These are phyloP conservation scores for Suhomyces canberraensis DNA, from an alignment of 805 yeast genomes.

Conservation along the genomic window DNA sequence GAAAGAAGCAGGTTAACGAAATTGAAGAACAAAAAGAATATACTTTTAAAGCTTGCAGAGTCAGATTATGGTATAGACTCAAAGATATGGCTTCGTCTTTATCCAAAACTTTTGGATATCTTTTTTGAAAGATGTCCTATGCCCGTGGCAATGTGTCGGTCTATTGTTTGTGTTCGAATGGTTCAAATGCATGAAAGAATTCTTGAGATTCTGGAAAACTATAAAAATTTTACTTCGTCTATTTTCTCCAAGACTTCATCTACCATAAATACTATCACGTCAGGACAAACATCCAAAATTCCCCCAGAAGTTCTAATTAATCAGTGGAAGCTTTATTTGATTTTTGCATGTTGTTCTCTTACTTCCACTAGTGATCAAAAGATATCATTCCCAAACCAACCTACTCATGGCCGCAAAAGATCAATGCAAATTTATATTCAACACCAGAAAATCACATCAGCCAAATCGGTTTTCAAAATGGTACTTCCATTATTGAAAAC, in stretches of 20 bases:
- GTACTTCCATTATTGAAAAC: constrained; percentile 77
- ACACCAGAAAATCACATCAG: constrained; percentile 90
- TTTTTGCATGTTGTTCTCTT: constrained; percentile 87
- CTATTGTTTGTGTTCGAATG: constrained; percentile 82
- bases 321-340: constrained; percentile 85
- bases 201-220: constrained; percentile 50
- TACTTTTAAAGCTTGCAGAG: constrained; percentile 76
- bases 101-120: constrained; percentile 68
- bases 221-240: constrained; percentile 34
- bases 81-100: constrained; percentile 91
- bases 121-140: constrained; percentile 84
- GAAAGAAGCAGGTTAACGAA: constrained; percentile 72
- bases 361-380: constrained; percentile 89
- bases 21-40: constrained; percentile 59
- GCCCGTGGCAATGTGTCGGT: constrained; percentile 89
- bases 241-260: constrained; percentile 27
- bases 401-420: constrained; percentile 68
- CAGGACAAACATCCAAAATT: constrained; percentile 12
- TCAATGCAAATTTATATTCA: constrained; percentile 81
- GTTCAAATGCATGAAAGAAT: constrained; percentile 80
- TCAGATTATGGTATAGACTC: constrained; percentile 94
- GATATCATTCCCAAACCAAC: constrained; percentile 48
- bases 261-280: background rate
- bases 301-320: constrained; percentile 73
- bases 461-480: constrained; percentile 83